Percentiles rank a stretch among this genome's conserved stretches.
phyloP scores from a whole-genome alignment of 73 alveolate species.

The Paramecium octaurelia region DNA sequence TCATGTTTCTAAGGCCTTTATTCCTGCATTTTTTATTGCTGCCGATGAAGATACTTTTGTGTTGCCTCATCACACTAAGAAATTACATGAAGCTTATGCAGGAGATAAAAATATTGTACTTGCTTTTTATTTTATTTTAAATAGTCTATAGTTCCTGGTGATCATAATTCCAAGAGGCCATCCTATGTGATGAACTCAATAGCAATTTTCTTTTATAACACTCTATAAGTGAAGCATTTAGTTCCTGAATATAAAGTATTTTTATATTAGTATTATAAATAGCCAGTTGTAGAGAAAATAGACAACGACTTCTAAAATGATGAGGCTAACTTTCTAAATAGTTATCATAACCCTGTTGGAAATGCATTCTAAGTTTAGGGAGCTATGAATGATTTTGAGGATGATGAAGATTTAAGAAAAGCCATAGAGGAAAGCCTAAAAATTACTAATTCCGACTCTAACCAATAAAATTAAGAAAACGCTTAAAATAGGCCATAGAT shows the following conservation, averaged over 20 bases:
- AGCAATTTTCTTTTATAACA: conserved; percentile 72
- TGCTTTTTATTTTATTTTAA: not conserved
- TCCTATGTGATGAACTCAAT: conserved; percentile 68
- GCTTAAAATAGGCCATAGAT: not conserved
- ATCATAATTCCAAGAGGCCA: conserved; percentile 79
- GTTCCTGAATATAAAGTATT: conserved; percentile 42
- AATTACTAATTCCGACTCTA: not conserved
- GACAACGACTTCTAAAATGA: not conserved
- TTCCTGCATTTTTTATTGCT: conserved; percentile 92
- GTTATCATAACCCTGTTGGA: not conserved
- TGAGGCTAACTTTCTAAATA: not conserved
- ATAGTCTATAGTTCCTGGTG: conserved; percentile 74
- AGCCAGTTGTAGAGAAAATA: not conserved
- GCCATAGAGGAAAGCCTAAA: conserved; percentile 27
- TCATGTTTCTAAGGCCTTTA: conserved; percentile 78
- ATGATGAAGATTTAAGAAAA: conserved; percentile 34
- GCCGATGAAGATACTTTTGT: conserved; percentile 95
- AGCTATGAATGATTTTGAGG: conserved; percentile 21
- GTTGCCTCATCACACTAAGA: conserved; percentile 90
- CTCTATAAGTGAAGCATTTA: conserved; percentile 46
- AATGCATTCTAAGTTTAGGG: conserved; percentile 10
- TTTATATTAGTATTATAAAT: not conserved
- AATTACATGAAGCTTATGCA: conserved; percentile 90
- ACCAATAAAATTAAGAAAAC: not conserved
- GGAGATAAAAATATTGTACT: conserved; percentile 92